Conservation (phyloP, 2,329 filamentous ascomycete genomes). For the Neofusicoccum umdonicola region DNA sequence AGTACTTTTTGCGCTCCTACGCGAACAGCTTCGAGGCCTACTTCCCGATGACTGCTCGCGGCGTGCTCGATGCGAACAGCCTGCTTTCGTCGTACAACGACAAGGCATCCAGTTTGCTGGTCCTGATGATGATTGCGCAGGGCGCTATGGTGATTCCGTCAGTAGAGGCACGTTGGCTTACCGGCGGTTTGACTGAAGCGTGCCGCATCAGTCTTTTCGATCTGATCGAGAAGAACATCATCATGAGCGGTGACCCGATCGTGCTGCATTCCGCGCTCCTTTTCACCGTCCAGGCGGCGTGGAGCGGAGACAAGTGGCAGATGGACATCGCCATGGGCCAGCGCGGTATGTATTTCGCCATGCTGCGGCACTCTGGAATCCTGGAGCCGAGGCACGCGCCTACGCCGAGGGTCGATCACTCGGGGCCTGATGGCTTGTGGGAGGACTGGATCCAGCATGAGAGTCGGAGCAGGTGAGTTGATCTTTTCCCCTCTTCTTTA, state of each 20-base stretch:
- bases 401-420: constrained; percentile 45
- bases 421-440: constrained; percentile 55
- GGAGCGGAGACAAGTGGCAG: constrained; percentile 75
- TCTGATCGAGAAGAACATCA: constrained; percentile 68
- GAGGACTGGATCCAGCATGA: constrained; percentile 65
- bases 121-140: constrained; percentile 71
- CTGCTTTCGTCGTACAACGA: constrained; percentile 62
- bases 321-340: constrained; percentile 76
- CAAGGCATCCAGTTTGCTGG: constrained; percentile 62
- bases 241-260: constrained; percentile 63
- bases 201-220: constrained; percentile 72
- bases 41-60: constrained; percentile 61
- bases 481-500: background rate
- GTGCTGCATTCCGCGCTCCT: constrained; percentile 65
- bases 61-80: constrained; percentile 64
- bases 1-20: constrained; percentile 66
- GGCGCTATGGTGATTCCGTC: constrained; percentile 66
- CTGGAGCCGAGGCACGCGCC: constrained; percentile 54
- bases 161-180: constrained; percentile 63
- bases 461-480: constrained; percentile 58
- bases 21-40: constrained; percentile 65
- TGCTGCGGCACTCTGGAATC: constrained; percentile 68
- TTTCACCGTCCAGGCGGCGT: constrained; percentile 66
- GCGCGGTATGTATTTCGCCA: constrained; percentile 69
- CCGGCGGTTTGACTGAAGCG: constrained; percentile 66